These are phyloP conservation scores for Aphanomyces invadans DNA, from an alignment of 352 stramenopile species.

Conservation along the genomic window DNA sequence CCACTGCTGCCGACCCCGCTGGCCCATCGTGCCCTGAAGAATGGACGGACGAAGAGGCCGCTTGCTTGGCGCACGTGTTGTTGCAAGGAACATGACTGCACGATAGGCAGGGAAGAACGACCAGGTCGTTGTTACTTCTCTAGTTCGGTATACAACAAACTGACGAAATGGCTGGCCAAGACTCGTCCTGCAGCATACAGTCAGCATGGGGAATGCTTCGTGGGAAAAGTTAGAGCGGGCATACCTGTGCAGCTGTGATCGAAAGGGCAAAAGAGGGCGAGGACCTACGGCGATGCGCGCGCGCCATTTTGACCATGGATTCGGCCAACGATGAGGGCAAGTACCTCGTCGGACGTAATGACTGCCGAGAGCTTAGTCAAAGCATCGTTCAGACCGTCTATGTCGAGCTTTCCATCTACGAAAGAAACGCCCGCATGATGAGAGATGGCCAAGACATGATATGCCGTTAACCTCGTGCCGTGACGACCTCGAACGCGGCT, in stretches of 20 bases:
- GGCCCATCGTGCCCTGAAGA: background rate
- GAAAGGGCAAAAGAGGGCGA: constrained; percentile 41
- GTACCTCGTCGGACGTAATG: constrained; percentile 53
- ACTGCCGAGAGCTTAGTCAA: constrained; percentile 42
- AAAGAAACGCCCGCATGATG: no score
- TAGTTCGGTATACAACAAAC: background rate
- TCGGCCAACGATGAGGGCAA: background rate
- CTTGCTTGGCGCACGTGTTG: constrained; percentile 5
- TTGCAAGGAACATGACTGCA: background rate
- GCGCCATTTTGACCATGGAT: no score
- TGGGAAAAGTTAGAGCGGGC: constrained; percentile 12
- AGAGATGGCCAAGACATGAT: constrained; percentile 30
- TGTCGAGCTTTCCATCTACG: background rate
- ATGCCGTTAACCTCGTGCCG: constrained; percentile 41
- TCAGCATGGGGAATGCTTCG: background rate
- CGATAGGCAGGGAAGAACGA: no score
- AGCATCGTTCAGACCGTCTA: constrained; percentile 26
- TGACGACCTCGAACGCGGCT: constrained; percentile 28
- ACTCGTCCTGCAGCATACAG: constrained; percentile 1
- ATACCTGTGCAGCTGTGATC: constrained; percentile 39
- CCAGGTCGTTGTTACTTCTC: background rate
- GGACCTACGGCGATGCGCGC: constrained; percentile 27
- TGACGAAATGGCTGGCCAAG: background rate
- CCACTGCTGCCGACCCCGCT: background rate
- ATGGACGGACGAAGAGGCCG: constrained; percentile 4